Evolutionary conservation across 345 rosid species (phyloP), one percentile per base, ranked within the genome.

Genomic region (Eutrema yunnanense): DNA sequence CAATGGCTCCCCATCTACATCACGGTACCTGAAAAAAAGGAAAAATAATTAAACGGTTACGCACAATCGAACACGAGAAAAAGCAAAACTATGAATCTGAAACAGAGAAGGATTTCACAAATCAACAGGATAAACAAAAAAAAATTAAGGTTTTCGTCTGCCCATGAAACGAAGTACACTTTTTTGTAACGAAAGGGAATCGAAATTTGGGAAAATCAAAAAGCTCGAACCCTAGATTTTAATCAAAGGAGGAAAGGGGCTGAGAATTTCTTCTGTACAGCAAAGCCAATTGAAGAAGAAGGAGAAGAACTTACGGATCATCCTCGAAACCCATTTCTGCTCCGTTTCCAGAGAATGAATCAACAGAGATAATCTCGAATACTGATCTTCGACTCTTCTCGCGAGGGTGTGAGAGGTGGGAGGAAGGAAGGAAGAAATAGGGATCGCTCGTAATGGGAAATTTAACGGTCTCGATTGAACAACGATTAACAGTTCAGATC

Each of bases 1-100:
- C 86, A 95, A 78, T 46, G 96, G 84, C 86, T 95, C 99, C 51
- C 96, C 99, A 48, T 95, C 96, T 84, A 85, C 96, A 47, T 95
- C 99, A 59, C 90, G 96, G 47, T 84, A 84, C 73, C 99, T 95
- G 78, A 27, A 52, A 64, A 10, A 4, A 42, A 19, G 22, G 26
- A 2, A 22, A 1, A 26, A 62, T 26, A 44, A 51, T 49, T 40
- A 13, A 42, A 59, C 36, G 16, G 50, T 49, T 38, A 58, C 47
- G 16, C 14, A 38, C 63, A 32, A 65, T 8, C 10, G 2, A 46
- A 65, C 4, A 42, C 62, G 38, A 13, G 34, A 9, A 22, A 6
- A 12, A 32, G 67, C 1, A 65, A 53, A 51, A 56, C 58, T 52
- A 71, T 22, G 55, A 40, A 27, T 54, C 62, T 34, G 59, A 71